phyloP scores from a whole-genome alignment of 2,329 filamentous ascomycete genomes.

The Colletotrichum orchidophilum region DNA sequence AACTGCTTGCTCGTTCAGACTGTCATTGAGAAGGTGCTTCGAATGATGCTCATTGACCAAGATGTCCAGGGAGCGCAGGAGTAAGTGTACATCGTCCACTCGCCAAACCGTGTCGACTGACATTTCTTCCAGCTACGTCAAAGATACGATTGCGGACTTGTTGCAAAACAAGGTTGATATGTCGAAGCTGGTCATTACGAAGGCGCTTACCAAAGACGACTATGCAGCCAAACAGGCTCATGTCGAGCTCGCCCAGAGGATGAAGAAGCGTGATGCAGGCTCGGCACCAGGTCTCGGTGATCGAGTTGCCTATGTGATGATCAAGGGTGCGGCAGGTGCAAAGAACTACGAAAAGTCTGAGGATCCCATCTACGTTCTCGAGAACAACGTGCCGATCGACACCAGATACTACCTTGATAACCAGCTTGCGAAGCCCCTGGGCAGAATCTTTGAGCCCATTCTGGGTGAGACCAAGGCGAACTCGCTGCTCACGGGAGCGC shows the following conservation, averaged over 20 bases:
- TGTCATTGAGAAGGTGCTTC: slow-evolving; percentile 94
- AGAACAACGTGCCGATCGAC: slow-evolving; percentile 97
- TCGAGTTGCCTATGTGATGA: slow-evolving; percentile 97
- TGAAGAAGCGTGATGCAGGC: slow-evolving; percentile 96
- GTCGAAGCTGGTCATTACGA: slow-evolving; percentile 99
- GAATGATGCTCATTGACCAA: slow-evolving; percentile 94
- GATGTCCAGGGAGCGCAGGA: slow-evolving; percentile 92
- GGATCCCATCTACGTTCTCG: slow-evolving; percentile 95
- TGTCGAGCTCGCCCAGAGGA: slow-evolving; percentile 92
- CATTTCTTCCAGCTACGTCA: slow-evolving; percentile 78
- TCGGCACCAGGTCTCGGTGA: slow-evolving; percentile 93
- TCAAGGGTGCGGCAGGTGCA: slow-evolving; percentile 87
- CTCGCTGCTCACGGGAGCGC: slow-evolving; percentile 87
- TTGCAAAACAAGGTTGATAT: slow-evolving; percentile 98
- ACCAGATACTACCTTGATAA: slow-evolving; percentile 99
- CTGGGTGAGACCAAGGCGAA: slow-evolving; percentile 91
- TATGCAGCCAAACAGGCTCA: slow-evolving; percentile 96
- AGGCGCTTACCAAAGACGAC: slow-evolving; percentile 89
- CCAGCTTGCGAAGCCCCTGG: slow-evolving; percentile 92
- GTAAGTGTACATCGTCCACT: slow-evolving; percentile 63
- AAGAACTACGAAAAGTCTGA: slow-evolving; percentile 98
- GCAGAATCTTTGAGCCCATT: slow-evolving; percentile 97
- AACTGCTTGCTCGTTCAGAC: slow-evolving; percentile 96
- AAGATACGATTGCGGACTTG: slow-evolving; percentile 92
- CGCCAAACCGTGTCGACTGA: slow-evolving; percentile 32